These are phyloP conservation scores for Kuraishia molischiana DNA, from an alignment of 805 yeast genomes.

Conservation along the genomic window DNA sequence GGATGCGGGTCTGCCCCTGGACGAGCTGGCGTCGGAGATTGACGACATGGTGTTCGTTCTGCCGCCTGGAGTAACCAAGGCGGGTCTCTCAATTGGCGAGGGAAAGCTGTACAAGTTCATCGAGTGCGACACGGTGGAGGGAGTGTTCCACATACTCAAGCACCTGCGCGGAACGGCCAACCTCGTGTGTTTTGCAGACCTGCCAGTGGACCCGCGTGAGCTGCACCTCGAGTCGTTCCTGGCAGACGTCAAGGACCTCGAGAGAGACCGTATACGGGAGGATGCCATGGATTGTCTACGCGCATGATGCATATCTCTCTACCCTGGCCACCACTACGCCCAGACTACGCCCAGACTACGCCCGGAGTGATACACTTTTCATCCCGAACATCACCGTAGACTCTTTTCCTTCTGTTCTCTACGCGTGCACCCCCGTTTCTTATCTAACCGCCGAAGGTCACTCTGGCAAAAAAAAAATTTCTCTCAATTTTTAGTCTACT, in stretches of 20 bases:
- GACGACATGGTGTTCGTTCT: constrained; percentile 15
- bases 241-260: constrained; percentile 11
- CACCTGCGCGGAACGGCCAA: constrained; percentile 26
- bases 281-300: too few species aligned
- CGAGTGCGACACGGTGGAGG: constrained; percentile 34
- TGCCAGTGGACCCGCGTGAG: constrained; percentile 7
- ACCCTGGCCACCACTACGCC: too few species aligned
- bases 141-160: constrained; percentile 46
- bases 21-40: constrained; percentile 8
- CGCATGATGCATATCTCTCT: too few species aligned
- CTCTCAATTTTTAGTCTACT: too few species aligned
- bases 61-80: constrained; percentile 14
- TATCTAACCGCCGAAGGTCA: too few species aligned
- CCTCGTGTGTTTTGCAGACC: constrained; percentile 12
- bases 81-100: constrained; percentile 7
- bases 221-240: constrained; percentile 18
- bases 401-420: too few species aligned
- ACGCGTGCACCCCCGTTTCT: too few species aligned
- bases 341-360: too few species aligned
- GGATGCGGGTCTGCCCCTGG: constrained; percentile 5
- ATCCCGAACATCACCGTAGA: too few species aligned
- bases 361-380: too few species aligned
- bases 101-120: constrained; percentile 24
- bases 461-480: too few species aligned
- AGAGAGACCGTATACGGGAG: not conserved